phyloP scores from a whole-genome alignment of 176 grass and related monocot genomes.

The Oryza australiensis region DNA sequence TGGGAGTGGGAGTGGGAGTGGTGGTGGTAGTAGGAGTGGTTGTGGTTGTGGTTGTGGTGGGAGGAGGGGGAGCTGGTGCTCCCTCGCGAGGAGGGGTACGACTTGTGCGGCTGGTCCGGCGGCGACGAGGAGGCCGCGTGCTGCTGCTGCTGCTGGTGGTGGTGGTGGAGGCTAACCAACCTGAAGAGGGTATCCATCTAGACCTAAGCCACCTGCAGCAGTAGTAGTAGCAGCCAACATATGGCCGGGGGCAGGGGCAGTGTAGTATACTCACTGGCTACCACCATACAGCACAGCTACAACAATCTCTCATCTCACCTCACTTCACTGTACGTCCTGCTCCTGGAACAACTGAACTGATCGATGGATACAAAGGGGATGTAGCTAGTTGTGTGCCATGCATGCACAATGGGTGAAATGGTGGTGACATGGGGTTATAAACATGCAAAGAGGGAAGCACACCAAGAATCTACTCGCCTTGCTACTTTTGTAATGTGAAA shows the following conservation, averaged over 20 bases:
- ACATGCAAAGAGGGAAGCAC: slow-evolving; percentile 11
- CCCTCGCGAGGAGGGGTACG: slow-evolving; percentile 10
- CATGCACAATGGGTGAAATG: background rate
- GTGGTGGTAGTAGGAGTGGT: background rate
- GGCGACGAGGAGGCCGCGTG: background rate
- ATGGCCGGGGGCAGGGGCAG: background rate
- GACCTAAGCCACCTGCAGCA: slow-evolving; percentile 37
- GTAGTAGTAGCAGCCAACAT: slow-evolving; percentile 2
- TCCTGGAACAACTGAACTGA: background rate
- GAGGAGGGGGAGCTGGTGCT: slow-evolving; percentile 37
- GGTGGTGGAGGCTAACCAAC: slow-evolving; percentile 36
- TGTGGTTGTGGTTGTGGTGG: slow-evolving; percentile 19
- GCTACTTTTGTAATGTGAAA: too few relatives aligned
- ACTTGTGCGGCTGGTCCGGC: slow-evolving; percentile 3
- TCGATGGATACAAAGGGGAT: background rate
- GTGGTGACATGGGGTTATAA: background rate
- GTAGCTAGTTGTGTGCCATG: background rate
- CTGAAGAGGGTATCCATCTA: slow-evolving; percentile 39
- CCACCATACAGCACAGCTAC: background rate
- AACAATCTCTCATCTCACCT: background rate
- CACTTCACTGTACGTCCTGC: too few relatives aligned
- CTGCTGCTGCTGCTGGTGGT: background rate
- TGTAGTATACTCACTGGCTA: background rate
- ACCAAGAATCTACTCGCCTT: background rate
- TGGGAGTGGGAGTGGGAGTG: slow-evolving; percentile 22